These are phyloP conservation scores for fission yeast (Schizosaccharomyces pombe) DNA, from an alignment of 805 yeast species.

Conservation along the genomic window DNA sequence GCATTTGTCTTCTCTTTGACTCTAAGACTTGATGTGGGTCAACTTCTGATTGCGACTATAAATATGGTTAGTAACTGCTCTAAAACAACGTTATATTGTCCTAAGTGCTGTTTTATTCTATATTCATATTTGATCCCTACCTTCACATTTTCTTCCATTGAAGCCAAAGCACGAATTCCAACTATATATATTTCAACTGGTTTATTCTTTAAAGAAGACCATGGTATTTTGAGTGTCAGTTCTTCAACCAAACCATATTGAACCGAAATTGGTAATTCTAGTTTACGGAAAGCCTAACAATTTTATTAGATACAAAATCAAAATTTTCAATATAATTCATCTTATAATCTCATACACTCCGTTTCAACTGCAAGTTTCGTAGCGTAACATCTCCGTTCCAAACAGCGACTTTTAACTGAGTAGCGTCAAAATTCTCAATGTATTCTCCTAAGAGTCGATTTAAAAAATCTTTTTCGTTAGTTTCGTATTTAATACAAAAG, in stretches of 20 bases:
- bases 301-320: too few relatives aligned
- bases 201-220: constrained; percentile 80
- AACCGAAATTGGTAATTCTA: constrained; percentile 69
- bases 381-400: constrained; percentile 94
- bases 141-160: not conserved
- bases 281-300: constrained; percentile 44
- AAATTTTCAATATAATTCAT: too few relatives aligned
- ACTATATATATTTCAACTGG: constrained; percentile 77
- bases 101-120: too few relatives aligned
- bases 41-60: constrained; percentile 29
- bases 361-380: constrained; percentile 44
- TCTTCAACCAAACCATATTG: constrained; percentile 77
- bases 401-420: constrained; percentile 80
- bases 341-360: not conserved
- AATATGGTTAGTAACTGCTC: not conserved
- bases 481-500: not conserved
- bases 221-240: constrained; percentile 75
- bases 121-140: too few relatives aligned
- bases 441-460: constrained; percentile 25
- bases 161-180: constrained; percentile 23
- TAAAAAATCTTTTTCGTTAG: constrained; percentile 10
- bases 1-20: constrained; percentile 40
- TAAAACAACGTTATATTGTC: too few relatives aligned
- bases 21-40: constrained; percentile 38
- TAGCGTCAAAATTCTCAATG: constrained; percentile 86